Evolutionary conservation across 78 protist species (phyloP).

Genomic region (Goniomonas avonlea): DNA sequence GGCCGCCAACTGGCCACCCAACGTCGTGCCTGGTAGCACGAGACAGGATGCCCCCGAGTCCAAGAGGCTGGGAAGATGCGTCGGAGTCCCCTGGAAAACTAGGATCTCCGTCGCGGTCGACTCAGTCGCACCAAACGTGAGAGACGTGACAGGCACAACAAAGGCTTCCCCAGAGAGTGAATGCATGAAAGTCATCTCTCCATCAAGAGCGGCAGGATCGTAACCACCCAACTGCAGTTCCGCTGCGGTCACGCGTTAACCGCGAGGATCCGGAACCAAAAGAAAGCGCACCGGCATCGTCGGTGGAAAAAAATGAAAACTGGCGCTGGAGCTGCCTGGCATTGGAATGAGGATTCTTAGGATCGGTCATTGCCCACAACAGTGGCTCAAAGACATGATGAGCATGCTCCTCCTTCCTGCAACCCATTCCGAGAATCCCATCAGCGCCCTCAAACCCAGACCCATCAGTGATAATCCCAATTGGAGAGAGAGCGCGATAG

Average conservation of each 20-base stretch:
- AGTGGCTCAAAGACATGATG: no score
- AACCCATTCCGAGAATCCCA: no score
- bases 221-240: conserved; percentile 26
- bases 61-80: conserved; percentile 7
- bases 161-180: conserved; percentile 9
- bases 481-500: no score
- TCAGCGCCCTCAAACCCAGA: no score
- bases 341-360: conserved; percentile 3
- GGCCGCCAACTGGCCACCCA: conserved; percentile 6
- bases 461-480: no score
- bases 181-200: conserved; percentile 9
- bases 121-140: neutral
- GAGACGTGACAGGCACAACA: conserved; percentile 16
- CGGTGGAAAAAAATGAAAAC: conserved; percentile 18
- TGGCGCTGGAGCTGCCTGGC: neutral
- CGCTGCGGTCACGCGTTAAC: neutral
- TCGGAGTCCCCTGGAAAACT: neutral
- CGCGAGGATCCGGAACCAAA: neutral
- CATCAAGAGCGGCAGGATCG: neutral
- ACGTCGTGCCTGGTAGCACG: conserved; percentile 9
- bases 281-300: neutral
- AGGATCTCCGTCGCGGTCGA: neutral
- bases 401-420: no score
- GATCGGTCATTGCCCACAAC: conserved; percentile 21
- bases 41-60: conserved; percentile 8